A percentile compares a stretch with the other conserved stretches of the same genome.
Evolutionary conservation across 148 eudicot genomes (phyloP).

Genomic region (Amaranthus palmeri): DNA sequence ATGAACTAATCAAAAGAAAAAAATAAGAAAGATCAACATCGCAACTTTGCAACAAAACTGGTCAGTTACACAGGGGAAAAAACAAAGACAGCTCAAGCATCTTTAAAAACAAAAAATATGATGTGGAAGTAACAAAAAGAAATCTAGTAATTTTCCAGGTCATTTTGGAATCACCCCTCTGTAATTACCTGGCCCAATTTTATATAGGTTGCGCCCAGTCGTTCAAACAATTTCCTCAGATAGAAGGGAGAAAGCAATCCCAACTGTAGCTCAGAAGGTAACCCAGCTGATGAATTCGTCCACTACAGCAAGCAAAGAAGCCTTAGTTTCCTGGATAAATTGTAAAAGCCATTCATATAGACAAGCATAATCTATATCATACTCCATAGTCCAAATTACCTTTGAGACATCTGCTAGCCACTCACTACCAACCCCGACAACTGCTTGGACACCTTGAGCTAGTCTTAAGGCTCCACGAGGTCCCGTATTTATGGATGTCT

Average conservation of each 20-base stretch:
- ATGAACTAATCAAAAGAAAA: slow-evolving; percentile 50
- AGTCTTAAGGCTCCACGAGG: slow-evolving; percentile 92
- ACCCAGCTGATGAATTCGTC: slow-evolving; percentile 56
- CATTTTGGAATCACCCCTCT: background rate
- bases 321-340: slow-evolving; percentile 15
- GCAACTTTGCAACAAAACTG: background rate
- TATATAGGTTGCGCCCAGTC: slow-evolving; percentile 95
- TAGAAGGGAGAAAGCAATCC: slow-evolving; percentile 80
- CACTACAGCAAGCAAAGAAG: slow-evolving; percentile 35
- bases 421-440: slow-evolving; percentile 90
- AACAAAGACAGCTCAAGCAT: background rate
- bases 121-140: background rate
- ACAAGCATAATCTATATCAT: background rate
- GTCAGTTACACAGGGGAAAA: background rate
- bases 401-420: slow-evolving; percentile 85
- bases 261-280: slow-evolving; percentile 71
- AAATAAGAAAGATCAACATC: slow-evolving; percentile 15
- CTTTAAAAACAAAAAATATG: background rate
- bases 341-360: background rate
- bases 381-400: slow-evolving; percentile 31
- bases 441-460: slow-evolving; percentile 95
- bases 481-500: slow-evolving; percentile 87
- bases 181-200: slow-evolving; percentile 88
- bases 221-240: slow-evolving; percentile 88
- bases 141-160: background rate